phyloP scores from a whole-genome alignment of 768 basidiomycete genomes.

The Suillus hirtellus region DNA sequence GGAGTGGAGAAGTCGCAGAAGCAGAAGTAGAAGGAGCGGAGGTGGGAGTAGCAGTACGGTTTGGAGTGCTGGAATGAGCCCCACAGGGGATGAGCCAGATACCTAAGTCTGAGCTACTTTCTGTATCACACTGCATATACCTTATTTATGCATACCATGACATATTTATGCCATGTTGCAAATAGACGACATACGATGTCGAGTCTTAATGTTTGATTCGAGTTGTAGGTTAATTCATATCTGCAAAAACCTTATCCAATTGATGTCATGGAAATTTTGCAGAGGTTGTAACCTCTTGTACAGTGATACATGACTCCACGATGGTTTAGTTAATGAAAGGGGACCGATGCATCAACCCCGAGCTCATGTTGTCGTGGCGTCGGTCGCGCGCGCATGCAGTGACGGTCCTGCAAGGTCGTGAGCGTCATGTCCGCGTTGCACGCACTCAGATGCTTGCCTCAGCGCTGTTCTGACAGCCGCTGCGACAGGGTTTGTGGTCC shows the following conservation, averaged over 20 bases:
- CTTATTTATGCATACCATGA: conserved; percentile 1
- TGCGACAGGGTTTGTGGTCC: not conserved
- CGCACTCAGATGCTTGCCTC: not conserved
- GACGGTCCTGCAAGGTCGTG: not conserved
- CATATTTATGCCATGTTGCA: conserved; percentile 1
- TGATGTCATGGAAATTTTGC: not conserved
- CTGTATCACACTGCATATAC: conserved; percentile 22
- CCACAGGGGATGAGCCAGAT: conserved; percentile 48
- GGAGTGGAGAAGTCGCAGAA: conserved; percentile 58
- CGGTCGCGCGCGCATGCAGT: not conserved
- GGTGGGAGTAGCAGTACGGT: conserved; percentile 79
- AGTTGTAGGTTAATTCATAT: not conserved
- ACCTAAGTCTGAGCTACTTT: conserved; percentile 22
- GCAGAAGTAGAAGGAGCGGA: conserved; percentile 46
- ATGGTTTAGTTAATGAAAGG: not conserved
- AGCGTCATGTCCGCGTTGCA: not conserved
- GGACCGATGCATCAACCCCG: not conserved
- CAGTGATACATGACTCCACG: not conserved
- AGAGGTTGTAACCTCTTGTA: not conserved
- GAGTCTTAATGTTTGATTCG: not conserved
- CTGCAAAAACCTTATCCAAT: not conserved
- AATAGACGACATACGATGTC: not conserved
- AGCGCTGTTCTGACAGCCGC: not conserved
- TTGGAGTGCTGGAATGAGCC: conserved; percentile 85
- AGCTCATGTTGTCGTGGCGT: not conserved